Evolutionary conservation across 352 stramenopile species (phyloP).

Genomic region (Phytophthora cactorum): DNA sequence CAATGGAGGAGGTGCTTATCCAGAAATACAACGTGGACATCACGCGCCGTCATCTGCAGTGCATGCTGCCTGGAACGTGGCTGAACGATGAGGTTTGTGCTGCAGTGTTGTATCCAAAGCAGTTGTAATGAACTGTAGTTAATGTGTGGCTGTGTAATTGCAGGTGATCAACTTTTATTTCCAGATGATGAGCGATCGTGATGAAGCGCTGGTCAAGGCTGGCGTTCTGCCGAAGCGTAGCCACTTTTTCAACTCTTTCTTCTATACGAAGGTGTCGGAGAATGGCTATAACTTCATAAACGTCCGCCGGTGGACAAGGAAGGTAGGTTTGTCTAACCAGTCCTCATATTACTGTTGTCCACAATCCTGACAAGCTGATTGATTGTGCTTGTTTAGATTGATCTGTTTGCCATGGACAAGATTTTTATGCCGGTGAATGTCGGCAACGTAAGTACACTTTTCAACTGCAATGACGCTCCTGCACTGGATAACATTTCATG

Average conservation of each 20-base stretch:
- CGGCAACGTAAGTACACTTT: conserved; percentile 65
- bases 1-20: conserved; percentile 67
- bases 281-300: conserved; percentile 87
- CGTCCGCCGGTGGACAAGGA: conserved; percentile 84
- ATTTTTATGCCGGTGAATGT: conserved; percentile 89
- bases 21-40: conserved; percentile 88
- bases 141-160: not conserved
- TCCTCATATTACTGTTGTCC: not conserved
- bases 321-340: conserved; percentile 41
- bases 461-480: not conserved
- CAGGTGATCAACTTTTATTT: conserved; percentile 91
- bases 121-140: not conserved
- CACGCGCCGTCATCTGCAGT: conserved; percentile 75
- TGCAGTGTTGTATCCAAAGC: not conserved
- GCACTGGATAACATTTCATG: not conserved
- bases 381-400: conserved; percentile 51
- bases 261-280: conserved; percentile 85
- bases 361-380: not conserved
- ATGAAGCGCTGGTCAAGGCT: conserved; percentile 60
- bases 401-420: conserved; percentile 92
- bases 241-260: conserved; percentile 91
- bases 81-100: conserved; percentile 79
- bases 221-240: conserved; percentile 57
- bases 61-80: conserved; percentile 69
- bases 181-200: conserved; percentile 77